These are phyloP conservation scores for Babesia ovata DNA, from an alignment of 169 alveolate genomes.

Conservation along the genomic window DNA sequence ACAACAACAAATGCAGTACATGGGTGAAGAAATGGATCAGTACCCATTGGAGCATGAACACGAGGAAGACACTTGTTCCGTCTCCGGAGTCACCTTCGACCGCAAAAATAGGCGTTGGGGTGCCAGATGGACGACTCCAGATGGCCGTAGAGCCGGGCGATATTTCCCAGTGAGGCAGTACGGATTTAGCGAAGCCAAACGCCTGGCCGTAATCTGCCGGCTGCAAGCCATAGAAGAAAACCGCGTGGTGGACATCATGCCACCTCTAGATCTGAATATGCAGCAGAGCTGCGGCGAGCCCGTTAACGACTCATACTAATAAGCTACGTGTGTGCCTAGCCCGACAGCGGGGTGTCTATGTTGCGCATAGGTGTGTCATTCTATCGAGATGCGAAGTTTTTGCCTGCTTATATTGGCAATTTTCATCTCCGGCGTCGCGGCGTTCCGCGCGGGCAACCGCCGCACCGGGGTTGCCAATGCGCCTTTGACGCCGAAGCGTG, in stretches of 20 bases:
- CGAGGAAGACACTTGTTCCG: slow-evolving; percentile 64
- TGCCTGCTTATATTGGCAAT: slow-evolving; percentile 7
- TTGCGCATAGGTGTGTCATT: not conserved
- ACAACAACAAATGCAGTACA: slow-evolving; percentile 20
- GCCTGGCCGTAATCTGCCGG: slow-evolving; percentile 70
- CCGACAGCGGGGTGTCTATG: slow-evolving; percentile 3
- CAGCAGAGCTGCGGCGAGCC: slow-evolving; percentile 55
- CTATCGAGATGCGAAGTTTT: slow-evolving; percentile 15
- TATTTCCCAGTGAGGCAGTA: slow-evolving; percentile 76
- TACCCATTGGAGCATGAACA: slow-evolving; percentile 42
- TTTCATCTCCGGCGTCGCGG: slow-evolving; percentile 1
- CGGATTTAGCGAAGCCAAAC: slow-evolving; percentile 76
- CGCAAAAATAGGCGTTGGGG: slow-evolving; percentile 78
- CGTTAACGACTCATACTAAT: slow-evolving; percentile 27
- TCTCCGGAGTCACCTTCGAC: slow-evolving; percentile 76
- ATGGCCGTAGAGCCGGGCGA: slow-evolving; percentile 73
- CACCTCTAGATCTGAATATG: slow-evolving; percentile 39
- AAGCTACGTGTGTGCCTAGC: not conserved
- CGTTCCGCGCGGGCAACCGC: slow-evolving; percentile 27
- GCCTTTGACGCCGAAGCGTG: slow-evolving; percentile 31
- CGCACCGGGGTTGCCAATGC: slow-evolving; percentile 15
- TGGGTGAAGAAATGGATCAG: slow-evolving; percentile 28
- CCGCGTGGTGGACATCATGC: slow-evolving; percentile 18
- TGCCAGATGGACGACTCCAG: slow-evolving; percentile 76
- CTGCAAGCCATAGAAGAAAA: slow-evolving; percentile 43